Evolutionary conservation across 768 basidiomycete genomes (phyloP).

Genomic region (Phylloporus arenicola): DNA sequence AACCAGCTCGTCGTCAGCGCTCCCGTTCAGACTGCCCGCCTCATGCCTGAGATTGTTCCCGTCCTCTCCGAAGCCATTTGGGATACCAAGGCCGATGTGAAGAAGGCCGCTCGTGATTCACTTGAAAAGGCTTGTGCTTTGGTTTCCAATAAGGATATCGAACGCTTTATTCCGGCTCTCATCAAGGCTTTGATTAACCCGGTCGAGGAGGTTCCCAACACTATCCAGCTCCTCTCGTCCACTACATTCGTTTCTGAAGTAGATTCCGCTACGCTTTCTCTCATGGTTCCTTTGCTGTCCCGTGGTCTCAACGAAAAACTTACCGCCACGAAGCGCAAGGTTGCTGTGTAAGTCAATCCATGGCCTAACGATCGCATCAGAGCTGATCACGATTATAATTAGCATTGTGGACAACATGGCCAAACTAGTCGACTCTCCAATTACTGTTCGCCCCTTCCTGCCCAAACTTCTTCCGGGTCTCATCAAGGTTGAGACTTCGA

Average conservation of each 20-base stretch:
- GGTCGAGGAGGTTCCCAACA: constrained; percentile 96
- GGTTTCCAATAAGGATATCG: constrained; percentile 97
- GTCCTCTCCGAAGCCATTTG: constrained; percentile 94
- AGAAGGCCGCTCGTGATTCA: constrained; percentile 94
- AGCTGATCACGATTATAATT: constrained; percentile 21
- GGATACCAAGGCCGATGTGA: constrained; percentile 98
- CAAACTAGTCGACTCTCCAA: constrained; percentile 91
- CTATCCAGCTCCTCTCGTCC: constrained; percentile 90
- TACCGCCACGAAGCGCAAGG: constrained; percentile 95
- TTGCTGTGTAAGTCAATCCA: constrained; percentile 73
- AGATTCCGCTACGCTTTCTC: constrained; percentile 92
- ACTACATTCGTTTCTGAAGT: constrained; percentile 99
- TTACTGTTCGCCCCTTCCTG: constrained; percentile 95
- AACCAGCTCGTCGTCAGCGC: constrained; percentile 85
- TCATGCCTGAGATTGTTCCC: constrained; percentile 93
- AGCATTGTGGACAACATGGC: constrained; percentile 98
- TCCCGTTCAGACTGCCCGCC: constrained; percentile 75
- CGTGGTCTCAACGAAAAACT: constrained; percentile 94
- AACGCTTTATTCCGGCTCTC: constrained; percentile 94
- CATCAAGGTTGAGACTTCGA: constrained; percentile 90
- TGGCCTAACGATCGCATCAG: constrained; percentile 7
- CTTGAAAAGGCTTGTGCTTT: constrained; percentile 92
- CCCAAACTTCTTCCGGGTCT: constrained; percentile 93
- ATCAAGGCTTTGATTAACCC: constrained; percentile 98
- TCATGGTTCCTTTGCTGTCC: constrained; percentile 93